Evolutionary conservation across 2,329 filamentous ascomycete genomes (phyloP).

Genomic region (Neofusicoccum cordaticola): DNA sequence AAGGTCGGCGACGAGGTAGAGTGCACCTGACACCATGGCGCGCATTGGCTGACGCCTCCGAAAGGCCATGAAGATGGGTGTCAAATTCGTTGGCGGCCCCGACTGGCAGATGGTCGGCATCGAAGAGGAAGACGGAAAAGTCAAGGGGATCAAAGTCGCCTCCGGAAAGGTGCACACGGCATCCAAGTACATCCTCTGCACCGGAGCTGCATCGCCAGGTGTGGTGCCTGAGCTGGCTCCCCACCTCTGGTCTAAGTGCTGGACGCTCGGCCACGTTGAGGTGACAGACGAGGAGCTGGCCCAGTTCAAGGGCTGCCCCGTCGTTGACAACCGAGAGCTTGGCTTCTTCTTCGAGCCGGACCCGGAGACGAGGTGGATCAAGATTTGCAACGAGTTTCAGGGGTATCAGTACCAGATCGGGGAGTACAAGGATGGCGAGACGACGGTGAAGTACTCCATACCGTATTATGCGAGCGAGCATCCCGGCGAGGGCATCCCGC

Average conservation of each 20-base stretch:
- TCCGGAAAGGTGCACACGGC: conserved; percentile 20
- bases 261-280: conserved; percentile 28
- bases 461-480: conserved; percentile 18
- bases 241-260: conserved; percentile 24
- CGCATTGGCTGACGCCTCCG: not conserved
- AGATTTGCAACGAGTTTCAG: conserved; percentile 17
- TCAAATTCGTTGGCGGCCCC: conserved; percentile 19
- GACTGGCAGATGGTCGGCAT: conserved; percentile 20
- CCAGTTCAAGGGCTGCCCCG: conserved; percentile 25
- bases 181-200: conserved; percentile 20
- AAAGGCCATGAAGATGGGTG: conserved; percentile 19
- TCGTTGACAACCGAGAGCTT: conserved; percentile 26
- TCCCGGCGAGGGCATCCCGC: conserved; percentile 24
- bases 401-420: conserved; percentile 10
- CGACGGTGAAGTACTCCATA: conserved; percentile 1
- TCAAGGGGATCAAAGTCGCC: conserved; percentile 16
- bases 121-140: conserved; percentile 12
- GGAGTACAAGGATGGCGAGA: not conserved
- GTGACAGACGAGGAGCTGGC: conserved; percentile 27
- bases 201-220: conserved; percentile 19
- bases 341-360: conserved; percentile 19
- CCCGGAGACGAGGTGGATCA: conserved; percentile 10
- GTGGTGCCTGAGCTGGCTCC: conserved; percentile 22
- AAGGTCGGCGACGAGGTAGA: conserved; percentile 20
- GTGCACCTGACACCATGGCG: not conserved